Evolutionary conservation across 2,329 filamentous ascomycete genomes (phyloP).

Genomic region (Paraphoma chrysanthemicola): DNA sequence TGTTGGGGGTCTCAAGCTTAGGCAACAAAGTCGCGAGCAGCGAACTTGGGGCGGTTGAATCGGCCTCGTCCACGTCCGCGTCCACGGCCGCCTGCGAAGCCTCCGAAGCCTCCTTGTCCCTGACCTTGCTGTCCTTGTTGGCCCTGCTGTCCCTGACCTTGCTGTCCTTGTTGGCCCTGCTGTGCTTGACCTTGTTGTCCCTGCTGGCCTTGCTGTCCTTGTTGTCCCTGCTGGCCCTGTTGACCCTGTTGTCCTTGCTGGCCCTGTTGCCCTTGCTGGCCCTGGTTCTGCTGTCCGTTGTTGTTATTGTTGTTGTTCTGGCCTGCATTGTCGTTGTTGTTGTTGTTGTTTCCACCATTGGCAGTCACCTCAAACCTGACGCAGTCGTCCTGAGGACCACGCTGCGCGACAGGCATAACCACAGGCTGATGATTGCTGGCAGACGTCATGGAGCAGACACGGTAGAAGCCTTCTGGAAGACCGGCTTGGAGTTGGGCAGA

Average conservation of each 20-base stretch:
- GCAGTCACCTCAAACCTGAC: no score
- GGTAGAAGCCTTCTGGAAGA: slow-evolving; percentile 57
- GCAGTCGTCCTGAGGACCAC: slow-evolving; percentile 63
- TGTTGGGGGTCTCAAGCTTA: slow-evolving; percentile 14
- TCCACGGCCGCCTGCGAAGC: slow-evolving; percentile 9
- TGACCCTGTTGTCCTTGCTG: background rate
- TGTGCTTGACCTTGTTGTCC: slow-evolving; percentile 1
- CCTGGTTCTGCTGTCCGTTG: slow-evolving; percentile 4
- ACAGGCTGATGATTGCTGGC: slow-evolving; percentile 64
- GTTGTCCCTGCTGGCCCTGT: slow-evolving; percentile 2
- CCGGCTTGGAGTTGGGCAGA: slow-evolving; percentile 55
- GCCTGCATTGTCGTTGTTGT: slow-evolving; percentile 2
- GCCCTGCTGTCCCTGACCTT: background rate
- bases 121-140: slow-evolving; percentile 7
- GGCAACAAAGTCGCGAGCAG: slow-evolving; percentile 41
- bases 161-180: slow-evolving; percentile 10
- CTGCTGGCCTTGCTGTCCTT: slow-evolving; percentile 7
- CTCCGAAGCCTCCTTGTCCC: slow-evolving; percentile 10
- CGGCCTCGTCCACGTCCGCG: slow-evolving; percentile 29
- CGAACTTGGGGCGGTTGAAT: slow-evolving; percentile 38
- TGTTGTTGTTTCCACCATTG: slow-evolving; percentile 6
- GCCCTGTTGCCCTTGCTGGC: background rate
- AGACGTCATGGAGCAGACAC: slow-evolving; percentile 61
- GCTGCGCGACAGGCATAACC: slow-evolving; percentile 64
- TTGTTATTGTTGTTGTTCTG: background rate